These are phyloP conservation scores for Boechera retrofracta DNA, from an alignment of 345 rosid species.

Conservation along the genomic window DNA sequence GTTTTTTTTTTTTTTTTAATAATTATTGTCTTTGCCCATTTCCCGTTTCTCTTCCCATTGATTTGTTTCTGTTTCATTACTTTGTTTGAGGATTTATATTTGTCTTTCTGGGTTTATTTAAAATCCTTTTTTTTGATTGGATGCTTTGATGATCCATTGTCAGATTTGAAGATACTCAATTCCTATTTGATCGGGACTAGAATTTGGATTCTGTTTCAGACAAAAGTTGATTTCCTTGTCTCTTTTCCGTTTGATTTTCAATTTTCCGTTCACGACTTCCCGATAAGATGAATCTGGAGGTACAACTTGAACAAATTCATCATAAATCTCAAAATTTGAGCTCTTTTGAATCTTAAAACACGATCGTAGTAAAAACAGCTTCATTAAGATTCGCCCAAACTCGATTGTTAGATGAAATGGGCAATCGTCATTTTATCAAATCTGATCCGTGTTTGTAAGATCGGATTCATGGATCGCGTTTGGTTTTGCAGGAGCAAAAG, in stretches of 20 bases:
- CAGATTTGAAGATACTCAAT: constrained; percentile 61
- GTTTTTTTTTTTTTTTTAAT: not conserved
- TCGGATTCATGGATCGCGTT: constrained; percentile 50
- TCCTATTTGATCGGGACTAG: constrained; percentile 53
- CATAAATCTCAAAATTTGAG: constrained; percentile 38
- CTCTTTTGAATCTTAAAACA: constrained; percentile 25
- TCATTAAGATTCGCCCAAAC: constrained; percentile 25
- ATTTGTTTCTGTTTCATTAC: constrained; percentile 23
- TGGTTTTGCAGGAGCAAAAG: constrained; percentile 57
- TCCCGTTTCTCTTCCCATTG: constrained; percentile 44
- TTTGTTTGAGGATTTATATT: constrained; percentile 5
- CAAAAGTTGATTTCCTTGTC: constrained; percentile 48
- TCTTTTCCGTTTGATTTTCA: constrained; percentile 41
- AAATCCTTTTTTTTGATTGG: constrained; percentile 18
- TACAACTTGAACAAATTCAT: constrained; percentile 10
- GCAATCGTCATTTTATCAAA: constrained; percentile 23
- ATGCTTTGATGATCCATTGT: constrained; percentile 58
- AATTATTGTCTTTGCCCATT: constrained; percentile 29
- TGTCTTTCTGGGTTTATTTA: constrained; percentile 18
- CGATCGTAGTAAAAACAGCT: constrained; percentile 16
- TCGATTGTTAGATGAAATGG: constrained; percentile 26
- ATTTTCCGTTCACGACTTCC: constrained; percentile 1
- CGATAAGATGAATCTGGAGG: constrained; percentile 11
- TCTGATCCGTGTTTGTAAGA: constrained; percentile 34
- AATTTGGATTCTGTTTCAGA: constrained; percentile 61